A percentile compares a stretch with the other conserved stretches of the same genome.
phyloP scores from a whole-genome alignment of 202 grass and related monocot genomes.

The Tripidium arundinaceum region DNA sequence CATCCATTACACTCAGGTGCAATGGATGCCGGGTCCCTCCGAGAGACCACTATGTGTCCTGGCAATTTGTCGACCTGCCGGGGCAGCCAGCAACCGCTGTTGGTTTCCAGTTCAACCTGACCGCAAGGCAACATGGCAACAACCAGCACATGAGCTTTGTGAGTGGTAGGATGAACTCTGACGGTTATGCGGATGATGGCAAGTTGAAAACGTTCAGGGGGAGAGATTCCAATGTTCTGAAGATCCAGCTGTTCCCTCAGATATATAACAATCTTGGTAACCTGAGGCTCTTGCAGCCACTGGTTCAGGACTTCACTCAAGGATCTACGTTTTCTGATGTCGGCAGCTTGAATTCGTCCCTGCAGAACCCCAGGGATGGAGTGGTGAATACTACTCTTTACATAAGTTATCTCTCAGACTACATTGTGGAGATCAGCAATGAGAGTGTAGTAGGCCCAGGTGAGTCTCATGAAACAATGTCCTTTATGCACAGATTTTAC shows the following conservation, averaged over 20 bases:
- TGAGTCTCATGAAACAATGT: conserved; percentile 29
- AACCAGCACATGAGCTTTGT: conserved; percentile 63
- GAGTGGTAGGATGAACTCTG: conserved; percentile 61
- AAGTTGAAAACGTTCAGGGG: conserved; percentile 77
- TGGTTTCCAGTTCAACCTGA: conserved; percentile 84
- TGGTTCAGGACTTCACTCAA: conserved; percentile 78
- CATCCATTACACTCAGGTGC: conserved; percentile 66
- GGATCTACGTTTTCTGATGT: conserved; percentile 68
- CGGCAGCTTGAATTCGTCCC: conserved; percentile 60
- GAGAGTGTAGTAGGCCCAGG: conserved; percentile 77
- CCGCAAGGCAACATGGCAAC: conserved; percentile 54
- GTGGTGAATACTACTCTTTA: conserved; percentile 80
- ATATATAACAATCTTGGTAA: conserved; percentile 59
- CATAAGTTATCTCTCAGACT: conserved; percentile 86
- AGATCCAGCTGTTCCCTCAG: conserved; percentile 88
- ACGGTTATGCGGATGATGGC: conserved; percentile 46
- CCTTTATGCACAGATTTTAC: not conserved
- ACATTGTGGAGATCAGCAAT: conserved; percentile 77
- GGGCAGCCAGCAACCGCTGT: conserved; percentile 54
- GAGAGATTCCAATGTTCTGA: conserved; percentile 66
- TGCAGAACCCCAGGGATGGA: conserved; percentile 63
- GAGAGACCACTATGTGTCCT: conserved; percentile 76
- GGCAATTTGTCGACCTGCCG: conserved; percentile 76
- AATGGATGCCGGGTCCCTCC: conserved; percentile 58
- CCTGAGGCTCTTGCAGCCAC: conserved; percentile 74